phyloP scores from a whole-genome alignment of 495 filamentous ascomycete species.

The Aspergillus incahuasiensis region DNA sequence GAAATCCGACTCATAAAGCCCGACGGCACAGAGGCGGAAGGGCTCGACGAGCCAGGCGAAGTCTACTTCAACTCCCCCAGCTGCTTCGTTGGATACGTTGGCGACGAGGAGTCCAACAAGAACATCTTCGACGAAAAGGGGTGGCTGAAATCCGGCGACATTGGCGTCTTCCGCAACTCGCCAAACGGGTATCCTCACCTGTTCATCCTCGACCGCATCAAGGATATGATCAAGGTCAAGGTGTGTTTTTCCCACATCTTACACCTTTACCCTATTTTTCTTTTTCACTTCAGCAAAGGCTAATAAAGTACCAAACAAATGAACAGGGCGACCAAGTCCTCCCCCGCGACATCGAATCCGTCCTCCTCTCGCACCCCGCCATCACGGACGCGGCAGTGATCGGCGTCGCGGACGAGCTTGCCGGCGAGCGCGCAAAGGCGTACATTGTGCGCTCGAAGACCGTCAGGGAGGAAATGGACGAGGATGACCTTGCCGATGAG shows the following conservation, averaged over 20 bases:
- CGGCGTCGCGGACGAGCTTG: conserved; percentile 56
- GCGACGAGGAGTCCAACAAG: conserved; percentile 8
- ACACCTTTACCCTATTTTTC: not conserved
- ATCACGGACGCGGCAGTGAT: conserved; percentile 74
- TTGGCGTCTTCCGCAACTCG: conserved; percentile 43
- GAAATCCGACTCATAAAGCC: conserved; percentile 5
- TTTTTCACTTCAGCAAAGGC: not conserved
- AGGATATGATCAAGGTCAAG: conserved; percentile 78
- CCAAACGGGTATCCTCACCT: conserved; percentile 54
- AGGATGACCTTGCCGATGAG: conserved; percentile 28
- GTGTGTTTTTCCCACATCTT: not conserved
- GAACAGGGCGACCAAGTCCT: conserved; percentile 64
- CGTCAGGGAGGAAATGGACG: conserved; percentile 25
- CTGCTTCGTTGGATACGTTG: conserved; percentile 8
- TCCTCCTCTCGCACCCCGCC: conserved; percentile 64
- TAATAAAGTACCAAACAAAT: not conserved
- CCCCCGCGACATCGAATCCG: conserved; percentile 73
- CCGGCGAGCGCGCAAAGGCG: conserved; percentile 73
- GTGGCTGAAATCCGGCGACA: conserved; percentile 53
- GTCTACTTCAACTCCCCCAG: conserved; percentile 7
- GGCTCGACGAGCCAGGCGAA: conserved; percentile 12
- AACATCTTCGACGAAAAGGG: conserved; percentile 24
- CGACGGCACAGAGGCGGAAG: conserved; percentile 5
- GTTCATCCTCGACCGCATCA: conserved; percentile 72
- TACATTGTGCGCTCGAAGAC: conserved; percentile 58